Base-by-base conservation (phyloP, 2,329 filamentous ascomycete species). In the Cryphonectria carpinicola region DNA sequence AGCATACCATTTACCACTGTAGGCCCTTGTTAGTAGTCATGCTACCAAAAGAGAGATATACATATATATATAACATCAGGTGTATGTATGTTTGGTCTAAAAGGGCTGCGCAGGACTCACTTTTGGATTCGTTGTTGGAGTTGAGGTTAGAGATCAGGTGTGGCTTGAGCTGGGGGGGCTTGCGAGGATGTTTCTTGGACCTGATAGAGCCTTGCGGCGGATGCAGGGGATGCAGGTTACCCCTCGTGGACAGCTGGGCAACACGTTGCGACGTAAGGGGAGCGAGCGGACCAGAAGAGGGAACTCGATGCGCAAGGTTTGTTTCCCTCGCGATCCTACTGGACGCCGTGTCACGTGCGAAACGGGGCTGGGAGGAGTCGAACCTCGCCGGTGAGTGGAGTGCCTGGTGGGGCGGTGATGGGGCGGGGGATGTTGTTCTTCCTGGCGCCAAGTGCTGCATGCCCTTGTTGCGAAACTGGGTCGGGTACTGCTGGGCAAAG, bases 1-100 rank as follows among this genome's bases (percentile, higher is more conserved):
- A 90, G 91, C 96, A 99, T 99, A 74, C 95, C 96, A 80, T 97
- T 96, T 72, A 97, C 88, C 77, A 91, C 93, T 95, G 73, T 41
- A 61, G 60, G 2, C 22, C 6, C 60, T 68, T 56, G 63, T 66
- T 32, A 32, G 28, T 69, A 74, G 70, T 66, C 52, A 69, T 52
- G 66, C n/a, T 22, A 1, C 3, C 5, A 19, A 64, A 54, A 19
- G 25, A 39, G 22, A 61, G 58, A 19, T 25, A 49, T 65, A 22
- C 7, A 32, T 32, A 13, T 32, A 41, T 32, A 60, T 41, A 37
- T 43, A 39, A 62, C 6, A 39, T 19, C 32, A 37, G 32, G 25
- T 19, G 32, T n/a, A n/a, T n/a, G n/a, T 25, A 28, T 19, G 32
- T 28, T 32, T 22, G 8, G 28, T 17, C 19, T 17, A 2, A 39